These are phyloP conservation scores for Herpotrichia juniperi DNA, from an alignment of 2,329 filamentous ascomycete genomes.

Conservation along the genomic window DNA sequence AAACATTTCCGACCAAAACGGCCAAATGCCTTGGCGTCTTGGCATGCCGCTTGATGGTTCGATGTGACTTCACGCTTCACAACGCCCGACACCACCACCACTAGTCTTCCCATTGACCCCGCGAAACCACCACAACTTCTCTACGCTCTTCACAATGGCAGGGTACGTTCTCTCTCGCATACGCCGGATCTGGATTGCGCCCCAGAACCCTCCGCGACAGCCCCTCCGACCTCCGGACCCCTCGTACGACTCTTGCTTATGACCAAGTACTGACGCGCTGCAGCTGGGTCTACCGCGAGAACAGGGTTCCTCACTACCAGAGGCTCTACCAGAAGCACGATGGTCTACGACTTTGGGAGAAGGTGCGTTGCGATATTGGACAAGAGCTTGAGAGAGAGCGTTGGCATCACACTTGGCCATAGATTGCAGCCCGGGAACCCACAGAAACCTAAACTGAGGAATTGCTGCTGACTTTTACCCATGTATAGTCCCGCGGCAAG, in stretches of 20 bases:
- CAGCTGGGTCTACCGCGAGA: constrained; percentile 69
- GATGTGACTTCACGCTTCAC: constrained; percentile 25
- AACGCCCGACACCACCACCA: constrained; percentile 26
- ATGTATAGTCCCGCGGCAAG: constrained; percentile 68
- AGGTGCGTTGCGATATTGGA: constrained; percentile 62
- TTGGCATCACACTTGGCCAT: not conserved
- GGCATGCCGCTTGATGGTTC: constrained; percentile 6
- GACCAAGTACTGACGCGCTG: constrained; percentile 35
- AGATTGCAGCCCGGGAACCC: not conserved
- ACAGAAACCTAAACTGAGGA: not conserved
- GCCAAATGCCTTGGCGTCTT: not conserved
- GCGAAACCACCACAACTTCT: constrained; percentile 30
- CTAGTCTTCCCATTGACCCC: constrained; percentile 41
- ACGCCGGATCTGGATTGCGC: constrained; percentile 5
- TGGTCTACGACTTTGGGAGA: constrained; percentile 75
- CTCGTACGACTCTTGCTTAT: constrained; percentile 13
- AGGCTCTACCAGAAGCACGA: constrained; percentile 76
- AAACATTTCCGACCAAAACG: not conserved
- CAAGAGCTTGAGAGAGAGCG: constrained; percentile 11
- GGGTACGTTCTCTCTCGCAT: constrained; percentile 45
- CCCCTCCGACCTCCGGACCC: constrained; percentile 10
- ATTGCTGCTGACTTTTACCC: constrained; percentile 19
- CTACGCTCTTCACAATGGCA: constrained; percentile 50
- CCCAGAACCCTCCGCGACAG: constrained; percentile 16
- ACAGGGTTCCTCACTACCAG: constrained; percentile 78